Evolutionary conservation across 2,329 filamentous ascomycete species (phyloP), one percentile per base, ranked within the genome.

Genomic region (Chaetomiaceae sp.): DNA sequence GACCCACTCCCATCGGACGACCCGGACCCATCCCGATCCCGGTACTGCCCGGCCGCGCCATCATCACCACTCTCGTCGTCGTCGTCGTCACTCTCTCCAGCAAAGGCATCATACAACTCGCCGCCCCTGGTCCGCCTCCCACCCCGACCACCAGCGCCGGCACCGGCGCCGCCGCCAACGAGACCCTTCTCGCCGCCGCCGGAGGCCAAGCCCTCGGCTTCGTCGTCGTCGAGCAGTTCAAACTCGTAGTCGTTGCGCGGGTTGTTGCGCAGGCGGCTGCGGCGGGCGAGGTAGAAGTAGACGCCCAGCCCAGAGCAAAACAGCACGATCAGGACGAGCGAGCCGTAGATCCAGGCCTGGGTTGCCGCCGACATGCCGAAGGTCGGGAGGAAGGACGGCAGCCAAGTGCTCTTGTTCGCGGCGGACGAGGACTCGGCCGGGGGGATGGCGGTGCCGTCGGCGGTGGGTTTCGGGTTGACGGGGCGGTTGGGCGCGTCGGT

Each of bases 71-170:
- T 92, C 21, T 81, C 79, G 20, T 86, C 85, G 52, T 89, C 87
- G 52, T 94, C 92, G 53, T 92, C 94, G 20, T 81, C 79, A 56
- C 80, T 84, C 48, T 90, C 92, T 14, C 89, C 91, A 0, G 94
- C 94, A 76, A 99, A 99, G 4, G 94, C 94, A 75, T 99, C 94
- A 68, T 99, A 99, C 40, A 99, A 74, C 73, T 97, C 92, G 25
- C 92, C 90, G 2, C 90, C 94, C 18, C 89, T 70, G 47, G 78
- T 76, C 59, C 80, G 76, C 53, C 53, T 77, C 16, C 73, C 63
- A 61, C 20, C 18, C 1, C 20, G 47, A 10, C 13, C 50, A 7
- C 32, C 47, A 21, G 18, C 20, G 71, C n/a, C 55, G 9, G 3
- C 42, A 6, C 14, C 41, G 6, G 23, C 48, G 11, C 9, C 29